Evolutionary conservation across 768 basidiomycete genomes (phyloP).

Genomic region (Suillus luteus): DNA sequence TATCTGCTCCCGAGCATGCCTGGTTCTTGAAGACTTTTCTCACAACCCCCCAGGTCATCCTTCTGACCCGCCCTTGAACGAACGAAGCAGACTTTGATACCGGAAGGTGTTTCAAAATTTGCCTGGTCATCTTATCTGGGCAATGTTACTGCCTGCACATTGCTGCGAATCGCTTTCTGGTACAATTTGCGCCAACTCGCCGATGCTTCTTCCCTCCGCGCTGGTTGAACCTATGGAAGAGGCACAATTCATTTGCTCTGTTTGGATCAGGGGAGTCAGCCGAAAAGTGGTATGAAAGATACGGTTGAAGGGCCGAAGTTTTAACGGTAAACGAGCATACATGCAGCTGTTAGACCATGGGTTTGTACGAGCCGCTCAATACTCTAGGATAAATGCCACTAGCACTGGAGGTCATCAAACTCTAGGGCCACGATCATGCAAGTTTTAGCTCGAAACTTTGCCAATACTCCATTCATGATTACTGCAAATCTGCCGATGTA

Average conservation of each 20-base stretch:
- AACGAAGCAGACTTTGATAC: constrained; percentile 8
- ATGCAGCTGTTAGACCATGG: not conserved
- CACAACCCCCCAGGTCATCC: not conserved
- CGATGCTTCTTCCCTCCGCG: not conserved
- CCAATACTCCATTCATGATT: too few species aligned
- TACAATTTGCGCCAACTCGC: not conserved
- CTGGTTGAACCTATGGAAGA: not conserved
- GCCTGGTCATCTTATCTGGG: not conserved
- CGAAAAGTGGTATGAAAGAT: not conserved
- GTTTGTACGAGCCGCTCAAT: not conserved
- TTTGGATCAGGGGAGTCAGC: not conserved
- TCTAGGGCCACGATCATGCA: too few species aligned
- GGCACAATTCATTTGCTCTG: not conserved
- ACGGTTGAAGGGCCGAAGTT: not conserved
- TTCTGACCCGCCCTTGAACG: not conserved
- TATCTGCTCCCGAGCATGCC: constrained; percentile 1
- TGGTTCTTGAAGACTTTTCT: constrained; percentile 3
- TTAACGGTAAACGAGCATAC: too few species aligned
- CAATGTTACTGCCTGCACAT: not conserved
- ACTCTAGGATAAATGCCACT: not conserved
- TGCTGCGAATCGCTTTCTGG: not conserved
- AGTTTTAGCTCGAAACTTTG: too few species aligned
- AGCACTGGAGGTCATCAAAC: not conserved
- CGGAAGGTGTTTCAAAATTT: not conserved
- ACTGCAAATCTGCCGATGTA: too few species aligned